Base-by-base conservation (phyloP, 257 asterid genomes). In the Scutellaria barbata region DNA sequence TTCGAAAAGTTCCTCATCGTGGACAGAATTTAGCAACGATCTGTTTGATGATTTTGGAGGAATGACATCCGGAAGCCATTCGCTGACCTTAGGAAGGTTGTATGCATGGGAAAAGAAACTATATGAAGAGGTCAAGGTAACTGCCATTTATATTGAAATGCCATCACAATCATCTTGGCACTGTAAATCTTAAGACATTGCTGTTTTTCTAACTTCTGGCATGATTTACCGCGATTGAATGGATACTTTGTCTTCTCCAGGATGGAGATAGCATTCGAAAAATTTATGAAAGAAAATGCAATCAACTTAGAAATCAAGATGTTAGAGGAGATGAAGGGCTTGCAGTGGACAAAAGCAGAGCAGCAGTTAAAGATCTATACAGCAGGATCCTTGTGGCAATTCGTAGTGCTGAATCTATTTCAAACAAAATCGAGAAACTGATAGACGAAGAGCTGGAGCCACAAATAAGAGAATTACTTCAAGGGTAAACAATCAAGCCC, bases 91-190 rank as follows among this genome's bases (percentile, higher is more conserved):
- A 16, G 99, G 87, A 72, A 83, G 99, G 74, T 79, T 91, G 14
- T 94, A 89, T 73, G 99, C 97, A 30, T 94, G 99, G 99, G 97
- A 94, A 74, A 91, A 91, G 85, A 94, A 94, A 74, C 92, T 94
- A 22, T 89, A 81, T 54, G 89, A 88, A 76, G 96, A 89, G 66
- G 99, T 94, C 55, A 94, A 91, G 96, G 99, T 93, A 81, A 33
- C 35, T 51, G 8, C 40, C 40, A 22, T 65, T 53, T 50, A 11
- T 66, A 10, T 0, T 8, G 47, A 42, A 41, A 41, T 41, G 46
- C 30, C 30, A 25, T 41, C 10, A 1, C 46, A 41, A 41, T 41
- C 6, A 51, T 16, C 56, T 51, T 14, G 25, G 56, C 22, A 51
- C 1, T n/a, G 16, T 12, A 13, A 47, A 47, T 12, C 14, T 47